Evolutionary conservation across 257 asterid species (phyloP), one percentile per base, ranked within the genome.

Genomic region (Linaria vulgaris): DNA sequence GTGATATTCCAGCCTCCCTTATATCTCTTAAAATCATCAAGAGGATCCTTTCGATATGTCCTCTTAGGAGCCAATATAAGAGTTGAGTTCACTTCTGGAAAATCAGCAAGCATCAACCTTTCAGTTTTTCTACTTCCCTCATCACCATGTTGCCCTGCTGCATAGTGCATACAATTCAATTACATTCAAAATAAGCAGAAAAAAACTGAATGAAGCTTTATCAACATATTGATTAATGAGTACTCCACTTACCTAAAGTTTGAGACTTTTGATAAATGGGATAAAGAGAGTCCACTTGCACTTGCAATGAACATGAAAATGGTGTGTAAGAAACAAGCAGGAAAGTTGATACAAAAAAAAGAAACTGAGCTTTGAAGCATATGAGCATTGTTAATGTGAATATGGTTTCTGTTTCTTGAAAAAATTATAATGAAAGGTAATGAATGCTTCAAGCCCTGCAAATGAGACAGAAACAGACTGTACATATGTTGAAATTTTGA

Each of bases 1-100:
- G 76, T 82, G 66, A 90, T 79, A 74, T 90, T 87, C 97, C 96
- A 90, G 0, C 97, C 97, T 22, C 94, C 95, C 0, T 82, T 71
- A 66, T 90, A 90, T 59, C 67, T 83, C 45, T 79, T 57, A 57
- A 87, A 88, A 31, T 52, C 73, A 70, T 83, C 44, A 0, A 90
- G 70, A 69, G 97, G 97, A 72, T 90, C 97, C 80, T 82, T 83
- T 54, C 97, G 76, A 71, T 74, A 52, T 31, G 94, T 85, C 69
- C 90, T 83, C 39, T 78, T 76, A 11, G 88, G 87, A 78, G 96
- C 97, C 82, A 90, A 72, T 53, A 79, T 78, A n/a, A 83, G 94
- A 25, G 71, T 55, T 25, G 66, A 20, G 30, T 67, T 68, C 50
- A 13, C 5, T 41, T 61, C 60, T 17, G 76, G 63, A 64, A 27